Base-by-base conservation (phyloP, 2,329 filamentous ascomycete species). In the Neophaeococcomyces aloes region DNA sequence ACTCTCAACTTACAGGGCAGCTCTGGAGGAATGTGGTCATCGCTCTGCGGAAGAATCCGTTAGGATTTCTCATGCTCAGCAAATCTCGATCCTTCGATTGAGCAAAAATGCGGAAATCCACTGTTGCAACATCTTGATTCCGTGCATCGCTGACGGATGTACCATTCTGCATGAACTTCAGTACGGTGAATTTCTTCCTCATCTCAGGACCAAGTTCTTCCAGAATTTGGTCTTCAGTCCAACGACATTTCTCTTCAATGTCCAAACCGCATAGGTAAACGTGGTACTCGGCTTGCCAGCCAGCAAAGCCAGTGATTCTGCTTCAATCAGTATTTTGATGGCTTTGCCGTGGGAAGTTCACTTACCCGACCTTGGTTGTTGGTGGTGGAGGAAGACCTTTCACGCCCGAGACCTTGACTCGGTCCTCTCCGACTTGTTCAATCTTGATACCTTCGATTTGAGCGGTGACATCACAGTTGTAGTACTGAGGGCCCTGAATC, bases 401-500 rank as follows among this genome's bases (percentile, higher is more conserved):
- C 15, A 71, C 59, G n/a, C 67, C 66, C n/a, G 38, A 46, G 45
- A 72, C 47, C 1, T 57, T 58, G 3, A 70, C 64, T 17, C 62
- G 58, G 44, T 69, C 59, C 6, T 59, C 58, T 1, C 58, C 62
- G 2, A 66, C 39, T 19, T 72, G 60, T 19, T 67, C 60, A 31
- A 75, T 66, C 34, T 55, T 61, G 18, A 70, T 55, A 7, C 61
- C 53, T 29, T 63, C 58, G 2, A 72, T 53, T 13, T 66, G 46
- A 0, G 69, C 69, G 0, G 61, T 67, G 4, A 72, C 69, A 43
- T 72, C 70, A 1, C 62, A 65, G 51, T 71, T 70, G 56, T 64
- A 68, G 51, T 73, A 73, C 57, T 63, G 62, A 3, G 60, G 63
- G 6, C 67, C 67, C 46, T 67, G 65, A 6, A 69, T 60, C 51